Conservation (phyloP, 164 flowering plant species). For the Annona squamosa region DNA sequence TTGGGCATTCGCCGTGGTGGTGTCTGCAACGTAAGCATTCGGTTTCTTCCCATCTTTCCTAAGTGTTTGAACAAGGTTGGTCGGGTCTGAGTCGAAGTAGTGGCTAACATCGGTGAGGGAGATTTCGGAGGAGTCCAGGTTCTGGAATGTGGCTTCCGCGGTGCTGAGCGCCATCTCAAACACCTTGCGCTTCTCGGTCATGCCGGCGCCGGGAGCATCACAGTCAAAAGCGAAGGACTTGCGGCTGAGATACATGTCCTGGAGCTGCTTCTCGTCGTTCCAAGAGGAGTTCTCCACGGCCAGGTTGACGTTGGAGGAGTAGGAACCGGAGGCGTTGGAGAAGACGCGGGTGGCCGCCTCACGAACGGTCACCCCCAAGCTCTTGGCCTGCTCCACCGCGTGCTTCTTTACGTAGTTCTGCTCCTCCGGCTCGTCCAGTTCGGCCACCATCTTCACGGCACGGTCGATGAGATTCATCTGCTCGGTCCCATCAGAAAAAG, state of each 20-base stretch:
- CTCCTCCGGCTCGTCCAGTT: constrained; percentile 88
- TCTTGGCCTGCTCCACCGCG: constrained; percentile 74
- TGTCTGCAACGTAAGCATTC: constrained; percentile 89
- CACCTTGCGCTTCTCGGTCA: constrained; percentile 82
- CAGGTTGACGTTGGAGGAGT: constrained; percentile 92
- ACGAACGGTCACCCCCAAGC: constrained; percentile 60
- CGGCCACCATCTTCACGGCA: constrained; percentile 98
- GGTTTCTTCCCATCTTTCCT: constrained; percentile 98
- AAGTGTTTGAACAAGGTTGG: constrained; percentile 83
- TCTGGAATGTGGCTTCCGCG: constrained; percentile 98
- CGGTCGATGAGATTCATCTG: constrained; percentile 99
- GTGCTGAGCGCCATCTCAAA: constrained; percentile 96
- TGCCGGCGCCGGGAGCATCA: constrained; percentile 98
- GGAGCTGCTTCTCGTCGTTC: constrained; percentile 99
- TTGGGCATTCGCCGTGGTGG: constrained; percentile 99
- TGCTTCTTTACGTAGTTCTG: constrained; percentile 89
- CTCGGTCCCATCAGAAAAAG: neutral
- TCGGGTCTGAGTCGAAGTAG: constrained; percentile 98
- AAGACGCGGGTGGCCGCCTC: constrained; percentile 94
- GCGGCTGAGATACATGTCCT: constrained; percentile 96
- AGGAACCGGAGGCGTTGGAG: constrained; percentile 97
- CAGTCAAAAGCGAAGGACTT: constrained; percentile 92
- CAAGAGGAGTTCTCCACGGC: constrained; percentile 98
- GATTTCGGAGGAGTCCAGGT: constrained; percentile 96
- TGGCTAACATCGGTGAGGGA: constrained; percentile 97